phyloP scores from a whole-genome alignment of 2,329 filamentous ascomycete genomes.

The Xylogone sp. region DNA sequence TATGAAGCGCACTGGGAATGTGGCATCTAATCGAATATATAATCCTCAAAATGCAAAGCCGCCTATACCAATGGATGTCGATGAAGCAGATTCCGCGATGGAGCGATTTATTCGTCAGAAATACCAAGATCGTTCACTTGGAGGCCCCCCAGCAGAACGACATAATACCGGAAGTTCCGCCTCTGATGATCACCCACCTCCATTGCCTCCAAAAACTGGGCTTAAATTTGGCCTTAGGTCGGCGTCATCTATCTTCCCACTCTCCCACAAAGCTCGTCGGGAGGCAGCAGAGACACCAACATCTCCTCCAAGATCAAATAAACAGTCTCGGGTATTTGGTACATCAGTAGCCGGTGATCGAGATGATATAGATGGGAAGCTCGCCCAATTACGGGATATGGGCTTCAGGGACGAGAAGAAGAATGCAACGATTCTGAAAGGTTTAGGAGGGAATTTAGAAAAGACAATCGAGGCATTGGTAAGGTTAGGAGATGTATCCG shows the following conservation, averaged over 20 bases:
- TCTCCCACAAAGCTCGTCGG: conserved; percentile 38
- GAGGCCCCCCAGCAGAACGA: conserved; percentile 36
- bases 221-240: conserved; percentile 59
- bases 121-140: conserved; percentile 64
- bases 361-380: conserved; percentile 69
- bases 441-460: conserved; percentile 80
- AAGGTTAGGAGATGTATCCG: conserved; percentile 70
- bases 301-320: conserved; percentile 32
- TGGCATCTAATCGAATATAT: conserved; percentile 79
- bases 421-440: conserved; percentile 78
- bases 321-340: conserved; percentile 66
- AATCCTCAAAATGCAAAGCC: conserved; percentile 83
- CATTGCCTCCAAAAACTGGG: conserved; percentile 59
- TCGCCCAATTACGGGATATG: conserved; percentile 80
- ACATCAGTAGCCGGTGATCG: conserved; percentile 56
- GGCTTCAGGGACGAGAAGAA: conserved; percentile 82
- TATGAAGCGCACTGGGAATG: conserved; percentile 92
- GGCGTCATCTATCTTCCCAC: conserved; percentile 48
- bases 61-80: conserved; percentile 81
- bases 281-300: conserved; percentile 13
- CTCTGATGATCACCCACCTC: conserved; percentile 51
- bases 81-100: conserved; percentile 92
- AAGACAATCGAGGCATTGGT: conserved; percentile 81
- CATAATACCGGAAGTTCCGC: conserved; percentile 39
- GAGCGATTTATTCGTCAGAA: conserved; percentile 94